Evolutionary conservation across 2,329 filamentous ascomycete genomes (phyloP).

Genomic region (Nemania diffusa): DNA sequence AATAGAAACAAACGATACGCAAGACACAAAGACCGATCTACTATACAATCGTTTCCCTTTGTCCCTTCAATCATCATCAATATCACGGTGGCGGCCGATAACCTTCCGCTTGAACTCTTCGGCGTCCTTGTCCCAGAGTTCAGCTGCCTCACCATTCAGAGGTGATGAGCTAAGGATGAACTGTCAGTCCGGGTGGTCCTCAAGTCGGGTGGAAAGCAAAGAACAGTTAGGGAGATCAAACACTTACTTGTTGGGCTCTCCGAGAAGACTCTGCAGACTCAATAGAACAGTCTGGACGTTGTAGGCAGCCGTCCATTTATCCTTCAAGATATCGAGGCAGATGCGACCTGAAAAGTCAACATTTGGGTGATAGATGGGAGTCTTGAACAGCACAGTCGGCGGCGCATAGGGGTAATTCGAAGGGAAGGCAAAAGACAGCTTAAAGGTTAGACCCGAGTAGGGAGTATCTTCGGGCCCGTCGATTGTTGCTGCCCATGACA

Average conservation of each 20-base stretch:
- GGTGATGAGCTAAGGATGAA: conserved; percentile 77
- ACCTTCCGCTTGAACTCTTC: conserved; percentile 87
- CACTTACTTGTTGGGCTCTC: conserved; percentile 96
- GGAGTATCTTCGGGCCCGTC: conserved; percentile 90
- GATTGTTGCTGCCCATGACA: conserved; percentile 94
- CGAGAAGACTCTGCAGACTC: conserved; percentile 92
- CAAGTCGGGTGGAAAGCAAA: neutral
- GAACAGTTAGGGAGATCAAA: neutral
- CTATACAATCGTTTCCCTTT: conserved; percentile 20
- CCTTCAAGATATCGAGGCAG: conserved; percentile 97
- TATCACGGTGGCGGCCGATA: conserved; percentile 68
- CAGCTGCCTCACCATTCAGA: conserved; percentile 93
- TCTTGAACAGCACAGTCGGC: conserved; percentile 95
- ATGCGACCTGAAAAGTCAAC: conserved; percentile 97
- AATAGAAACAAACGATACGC: conserved; percentile 35
- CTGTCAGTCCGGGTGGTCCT: conserved; percentile 21
- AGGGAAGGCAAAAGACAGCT: conserved; percentile 91
- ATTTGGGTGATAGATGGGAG: conserved; percentile 98
- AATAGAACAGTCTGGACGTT: conserved; percentile 94
- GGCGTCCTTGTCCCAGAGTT: conserved; percentile 91
- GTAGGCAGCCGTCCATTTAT: conserved; percentile 98
- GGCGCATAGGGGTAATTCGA: conserved; percentile 92
- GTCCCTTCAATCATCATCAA: conserved; percentile 68
- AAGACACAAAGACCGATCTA: conserved; percentile 24
- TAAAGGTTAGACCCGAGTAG: conserved; percentile 88